Base-by-base conservation (phyloP, 1,139 yeast genomes). In the Trichomonascaceae sp. region DNA sequence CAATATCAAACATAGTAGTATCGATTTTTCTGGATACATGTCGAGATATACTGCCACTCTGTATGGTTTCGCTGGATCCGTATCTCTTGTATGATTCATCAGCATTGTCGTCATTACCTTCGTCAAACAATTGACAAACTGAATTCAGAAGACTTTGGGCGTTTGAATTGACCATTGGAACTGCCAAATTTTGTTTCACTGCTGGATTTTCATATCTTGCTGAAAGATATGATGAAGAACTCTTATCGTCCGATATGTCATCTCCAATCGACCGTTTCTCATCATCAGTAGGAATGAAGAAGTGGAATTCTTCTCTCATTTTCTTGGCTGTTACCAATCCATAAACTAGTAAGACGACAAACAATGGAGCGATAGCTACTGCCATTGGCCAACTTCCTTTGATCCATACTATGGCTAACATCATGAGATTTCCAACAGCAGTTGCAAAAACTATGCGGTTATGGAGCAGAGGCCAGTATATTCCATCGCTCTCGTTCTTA, bases 401-500 rank as follows among this genome's bases (percentile, higher is more conserved):
- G 30, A 67, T 70, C 74, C 76, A 72, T 1, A 72, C 67, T 2
- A 74, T 70, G 15, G 69, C 66, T 43, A 73, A 59, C 51, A 73
- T 60, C 47, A 71, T 66, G 36, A 71, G 54, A 53, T 72, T 70
- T 15, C 76, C 75, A 49, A 73, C 63, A 1, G 58, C 67, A 1
- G 66, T 58, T 2, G 73, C 70, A 58, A 72, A 70, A 9, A 73
- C 54, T 44, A 70, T 45, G 36, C 71, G 63, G 55, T 73, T 70
- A 60, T 66, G 63, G 18, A 71, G 58, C 43, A 68, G 57, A 0
- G 74, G 73, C 77, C 77, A 73, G 59, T 60, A 72, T 49, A 60
- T 53, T 1, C 76, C 77, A 45, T 71, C 71, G 22, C 73, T 65
- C 59, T 73, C 76, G 27, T 67, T 68, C 56, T 72, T 71, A 17